phyloP scores from a whole-genome alignment of 1,284 basidiomycete genomes.

The Malassezia dermatis region DNA sequence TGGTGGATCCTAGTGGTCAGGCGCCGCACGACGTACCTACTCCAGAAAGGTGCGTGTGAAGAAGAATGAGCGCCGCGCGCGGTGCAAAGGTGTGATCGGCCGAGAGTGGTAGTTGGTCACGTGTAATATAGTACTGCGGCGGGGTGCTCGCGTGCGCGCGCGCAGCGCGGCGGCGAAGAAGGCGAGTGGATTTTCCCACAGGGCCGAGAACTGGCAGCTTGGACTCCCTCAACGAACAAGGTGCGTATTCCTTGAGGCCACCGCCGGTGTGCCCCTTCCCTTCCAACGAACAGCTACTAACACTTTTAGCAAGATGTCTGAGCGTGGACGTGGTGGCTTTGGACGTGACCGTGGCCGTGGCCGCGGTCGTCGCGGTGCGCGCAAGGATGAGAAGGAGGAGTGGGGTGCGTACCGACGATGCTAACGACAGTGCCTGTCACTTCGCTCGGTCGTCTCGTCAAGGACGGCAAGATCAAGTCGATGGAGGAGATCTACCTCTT shows the following conservation, averaged over 20 bases:
- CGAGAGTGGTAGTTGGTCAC: conserved; percentile 9
- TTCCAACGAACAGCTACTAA: background rate
- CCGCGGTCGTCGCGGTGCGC: conserved; percentile 84
- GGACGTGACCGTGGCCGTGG: conserved; percentile 55
- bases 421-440: conserved; percentile 71
- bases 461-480: conserved; percentile 99
- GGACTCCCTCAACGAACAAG: conserved; percentile 14
- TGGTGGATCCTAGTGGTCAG: conserved; percentile 9
- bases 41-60: conserved; percentile 15
- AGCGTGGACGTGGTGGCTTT: conserved; percentile 55
- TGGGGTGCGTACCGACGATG: conserved; percentile 59
- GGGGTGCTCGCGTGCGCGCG: background rate
- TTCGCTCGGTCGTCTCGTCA: conserved; percentile 96
- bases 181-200: conserved; percentile 1
- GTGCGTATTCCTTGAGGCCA: background rate
- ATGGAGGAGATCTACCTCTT: conserved; percentile 99
- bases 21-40: conserved; percentile 3
- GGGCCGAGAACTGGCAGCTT: background rate
- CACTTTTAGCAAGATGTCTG: conserved; percentile 40
- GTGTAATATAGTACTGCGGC: conserved; percentile 9
- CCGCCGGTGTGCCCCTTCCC: background rate
- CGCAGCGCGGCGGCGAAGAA: background rate
- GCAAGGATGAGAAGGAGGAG: conserved; percentile 92
- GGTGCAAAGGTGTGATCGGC: background rate
- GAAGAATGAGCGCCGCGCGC: background rate